Evolutionary conservation across 805 yeast genomes (phyloP), one percentile per base, ranked within the genome.

Genomic region (Metschnikowia chrysomelidarum): DNA sequence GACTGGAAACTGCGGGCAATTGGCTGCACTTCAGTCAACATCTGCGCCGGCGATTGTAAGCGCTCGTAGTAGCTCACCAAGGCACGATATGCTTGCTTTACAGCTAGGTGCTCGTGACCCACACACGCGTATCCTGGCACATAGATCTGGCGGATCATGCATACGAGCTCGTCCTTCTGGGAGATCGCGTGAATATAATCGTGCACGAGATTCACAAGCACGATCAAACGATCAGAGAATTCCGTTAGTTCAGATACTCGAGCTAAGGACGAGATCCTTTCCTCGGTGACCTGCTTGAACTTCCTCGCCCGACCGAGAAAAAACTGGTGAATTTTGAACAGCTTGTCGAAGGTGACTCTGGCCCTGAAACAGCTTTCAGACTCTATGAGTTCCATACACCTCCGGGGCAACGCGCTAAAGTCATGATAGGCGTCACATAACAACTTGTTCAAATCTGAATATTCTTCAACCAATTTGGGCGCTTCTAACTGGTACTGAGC

Each of bases 311-410:
- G 32, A 7, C 37, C 42, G 13, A 41, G 34, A 21, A 41, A 30
- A 28, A 32, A 31, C 40, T 34, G 35, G 32, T 41, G 45, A 9
- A 34, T 37, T 33, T 37, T 33, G 31, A 27, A 34, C 42, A 36
- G 28, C 24, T 40, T 36, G 22, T 41, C 42, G 15, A 41, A 41
- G 11, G 40, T 41, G 32, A 41, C 40, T 11, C 45, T 24, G 7
- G 45, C 40, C 15, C 34, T 31, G 33, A 34, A 41, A 28, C 37
- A 41, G 33, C 42, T 38, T 7, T 41, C 45, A 22, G 34, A 20
- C 23, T 38, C 36, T 19, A 41, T 33, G 24, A 37, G 33, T 26
- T 32, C 40, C 40, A 31, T 29, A 24, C 45, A 41, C 28, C 36
- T 24, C 13, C 28, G 32, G 9, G 34, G 40, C 32, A 41, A 31